phyloP scores from a whole-genome alignment of 441 rosid genomes.

The Erodium chrysanthum region DNA sequence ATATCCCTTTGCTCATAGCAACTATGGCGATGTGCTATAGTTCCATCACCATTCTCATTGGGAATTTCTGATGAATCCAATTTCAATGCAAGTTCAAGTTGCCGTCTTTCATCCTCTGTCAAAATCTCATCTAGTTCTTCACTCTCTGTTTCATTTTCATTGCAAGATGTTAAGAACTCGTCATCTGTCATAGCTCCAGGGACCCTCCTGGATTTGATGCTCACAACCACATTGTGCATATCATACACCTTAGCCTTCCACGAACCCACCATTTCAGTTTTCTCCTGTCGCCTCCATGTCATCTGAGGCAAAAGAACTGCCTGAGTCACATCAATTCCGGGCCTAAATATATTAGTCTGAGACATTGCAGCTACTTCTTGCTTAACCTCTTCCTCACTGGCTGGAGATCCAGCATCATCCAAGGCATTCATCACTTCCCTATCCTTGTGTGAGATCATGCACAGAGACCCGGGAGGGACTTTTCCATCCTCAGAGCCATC shows the following conservation, averaged over 20 bases:
- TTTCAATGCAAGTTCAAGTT: slow-evolving; percentile 77
- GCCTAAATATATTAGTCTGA: slow-evolving; percentile 82
- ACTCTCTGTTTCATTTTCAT: slow-evolving; percentile 59
- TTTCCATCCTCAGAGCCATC: slow-evolving; percentile 85
- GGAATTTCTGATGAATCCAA: slow-evolving; percentile 53
- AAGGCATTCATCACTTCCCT: slow-evolving; percentile 86
- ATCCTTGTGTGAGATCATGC: slow-evolving; percentile 84
- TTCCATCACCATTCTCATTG: slow-evolving; percentile 43
- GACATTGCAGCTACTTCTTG: slow-evolving; percentile 89
- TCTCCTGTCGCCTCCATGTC: slow-evolving; percentile 96
- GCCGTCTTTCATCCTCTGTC: slow-evolving; percentile 83
- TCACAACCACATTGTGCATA: slow-evolving; percentile 91
- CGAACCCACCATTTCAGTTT: slow-evolving; percentile 68
- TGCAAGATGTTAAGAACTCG: slow-evolving; percentile 58
- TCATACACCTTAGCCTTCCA: slow-evolving; percentile 95
- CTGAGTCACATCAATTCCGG: slow-evolving; percentile 88
- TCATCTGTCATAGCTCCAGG: slow-evolving; percentile 96
- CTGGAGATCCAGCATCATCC: slow-evolving; percentile 72
- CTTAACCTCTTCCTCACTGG: slow-evolving; percentile 72
- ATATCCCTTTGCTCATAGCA: slow-evolving; percentile 73
- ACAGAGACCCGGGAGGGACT: slow-evolving; percentile 65
- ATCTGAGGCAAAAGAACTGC: slow-evolving; percentile 74
- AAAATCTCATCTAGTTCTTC: slow-evolving; percentile 66
- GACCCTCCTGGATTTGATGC: slow-evolving; percentile 80
- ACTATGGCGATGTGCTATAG: slow-evolving; percentile 57